Conservation (phyloP, 1,139 yeast species). For the Candida tropicalis region DNA sequence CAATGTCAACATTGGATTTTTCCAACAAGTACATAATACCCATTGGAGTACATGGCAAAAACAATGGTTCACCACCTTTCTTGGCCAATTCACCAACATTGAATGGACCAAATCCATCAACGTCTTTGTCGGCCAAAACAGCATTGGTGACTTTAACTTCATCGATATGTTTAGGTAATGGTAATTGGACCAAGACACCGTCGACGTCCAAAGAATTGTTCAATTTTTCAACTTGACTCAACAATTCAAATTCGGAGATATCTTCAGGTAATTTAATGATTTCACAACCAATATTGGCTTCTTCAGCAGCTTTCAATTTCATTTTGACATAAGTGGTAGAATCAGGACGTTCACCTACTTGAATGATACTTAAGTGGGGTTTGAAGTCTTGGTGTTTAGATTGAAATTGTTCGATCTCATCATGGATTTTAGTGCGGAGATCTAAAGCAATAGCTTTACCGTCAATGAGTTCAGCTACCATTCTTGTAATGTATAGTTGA, state of each 20-base stretch:
- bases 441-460: slow-evolving; percentile 71
- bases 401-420: slow-evolving; percentile 60
- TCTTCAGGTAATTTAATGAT: slow-evolving; percentile 68
- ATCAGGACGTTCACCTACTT: slow-evolving; percentile 89
- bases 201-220: slow-evolving; percentile 74
- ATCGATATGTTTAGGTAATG: slow-evolving; percentile 80
- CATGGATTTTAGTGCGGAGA: slow-evolving; percentile 50
- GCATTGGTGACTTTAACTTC: slow-evolving; percentile 79
- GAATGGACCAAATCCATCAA: slow-evolving; percentile 91
- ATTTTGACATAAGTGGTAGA: slow-evolving; percentile 92
- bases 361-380: slow-evolving; percentile 82
- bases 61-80: slow-evolving; percentile 82
- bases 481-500: slow-evolving; percentile 14
- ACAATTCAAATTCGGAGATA: slow-evolving; percentile 58
- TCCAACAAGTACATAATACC: slow-evolving; percentile 83
- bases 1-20: slow-evolving; percentile 59
- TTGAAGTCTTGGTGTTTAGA: slow-evolving; percentile 59
- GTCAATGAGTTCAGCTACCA: slow-evolving; percentile 54
- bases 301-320: slow-evolving; percentile 91
- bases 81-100: slow-evolving; percentile 93
- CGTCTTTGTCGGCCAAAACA: slow-evolving; percentile 81
- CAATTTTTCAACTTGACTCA: slow-evolving; percentile 59
- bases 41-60: slow-evolving; percentile 95
- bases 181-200: slow-evolving; percentile 90
- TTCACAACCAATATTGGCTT: slow-evolving; percentile 75